Percentiles rank a stretch among this genome's conserved stretches.
phyloP scores from a whole-genome alignment of 306 rosid genomes.

The Ormosia semicastrata region DNA sequence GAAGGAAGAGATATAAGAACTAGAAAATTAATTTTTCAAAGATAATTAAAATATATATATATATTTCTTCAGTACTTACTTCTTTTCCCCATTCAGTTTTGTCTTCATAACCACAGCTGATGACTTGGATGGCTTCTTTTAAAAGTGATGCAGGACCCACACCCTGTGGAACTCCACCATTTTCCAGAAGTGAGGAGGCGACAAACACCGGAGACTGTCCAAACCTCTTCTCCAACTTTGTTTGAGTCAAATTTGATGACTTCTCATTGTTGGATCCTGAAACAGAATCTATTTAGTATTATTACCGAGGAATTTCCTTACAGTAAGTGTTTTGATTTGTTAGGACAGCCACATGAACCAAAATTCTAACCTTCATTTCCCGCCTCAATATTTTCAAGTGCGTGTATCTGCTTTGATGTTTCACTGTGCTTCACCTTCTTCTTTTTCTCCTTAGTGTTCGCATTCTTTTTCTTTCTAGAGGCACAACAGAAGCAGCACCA shows the following conservation, averaged over 20 bases:
- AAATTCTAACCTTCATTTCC: constrained; percentile 63
- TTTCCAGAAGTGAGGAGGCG: constrained; percentile 70
- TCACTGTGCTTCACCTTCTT: constrained; percentile 83
- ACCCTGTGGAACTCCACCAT: constrained; percentile 72
- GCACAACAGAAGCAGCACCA: constrained; percentile 77
- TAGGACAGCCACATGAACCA: not conserved
- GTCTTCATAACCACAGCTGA: constrained; percentile 97
- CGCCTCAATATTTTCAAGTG: constrained; percentile 89
- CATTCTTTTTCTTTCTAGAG: constrained; percentile 64
- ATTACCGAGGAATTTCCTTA: not conserved
- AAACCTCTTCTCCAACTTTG: constrained; percentile 83
- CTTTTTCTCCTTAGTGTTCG: constrained; percentile 66
- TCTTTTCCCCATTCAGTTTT: constrained; percentile 99
- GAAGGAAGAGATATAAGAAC: constrained; percentile 1
- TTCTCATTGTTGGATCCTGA: constrained; percentile 53
- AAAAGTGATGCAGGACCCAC: constrained; percentile 81
- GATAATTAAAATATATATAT: not conserved
- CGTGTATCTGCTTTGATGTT: constrained; percentile 94
- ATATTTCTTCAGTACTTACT: constrained; percentile 38
- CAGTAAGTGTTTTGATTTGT: not conserved
- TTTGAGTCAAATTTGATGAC: constrained; percentile 50
- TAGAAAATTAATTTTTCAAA: not conserved
- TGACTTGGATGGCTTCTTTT: constrained; percentile 93
- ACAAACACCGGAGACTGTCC: constrained; percentile 94
- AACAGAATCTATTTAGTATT: constrained; percentile 27